Conservation (phyloP, 169 alveolate species). For the Eimeria sp. region DNA sequence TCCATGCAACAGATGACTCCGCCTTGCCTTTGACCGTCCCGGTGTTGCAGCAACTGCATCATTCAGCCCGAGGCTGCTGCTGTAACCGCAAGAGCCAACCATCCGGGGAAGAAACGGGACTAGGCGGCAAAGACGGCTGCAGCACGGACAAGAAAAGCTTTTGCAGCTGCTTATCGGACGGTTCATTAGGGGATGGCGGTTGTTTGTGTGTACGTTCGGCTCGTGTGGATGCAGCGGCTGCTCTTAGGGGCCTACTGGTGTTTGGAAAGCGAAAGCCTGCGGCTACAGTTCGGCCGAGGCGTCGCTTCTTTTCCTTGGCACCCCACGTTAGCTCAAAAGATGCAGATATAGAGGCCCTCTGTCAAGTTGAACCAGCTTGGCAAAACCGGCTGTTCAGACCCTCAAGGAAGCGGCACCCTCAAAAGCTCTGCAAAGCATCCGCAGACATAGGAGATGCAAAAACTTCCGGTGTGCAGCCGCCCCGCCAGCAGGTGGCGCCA, state of each 20-base stretch:
- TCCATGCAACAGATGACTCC: slow-evolving; percentile 38
- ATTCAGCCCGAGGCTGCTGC: slow-evolving; percentile 48
- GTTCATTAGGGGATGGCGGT: background rate
- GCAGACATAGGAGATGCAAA: background rate
- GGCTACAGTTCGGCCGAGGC: slow-evolving; percentile 1
- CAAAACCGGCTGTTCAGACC: slow-evolving; percentile 36
- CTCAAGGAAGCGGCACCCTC: slow-evolving; percentile 50
- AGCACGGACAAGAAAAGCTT: background rate
- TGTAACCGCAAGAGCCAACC: slow-evolving; percentile 25
- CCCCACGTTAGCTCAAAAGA: slow-evolving; percentile 55
- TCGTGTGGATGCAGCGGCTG: slow-evolving; percentile 42
- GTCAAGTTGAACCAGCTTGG: slow-evolving; percentile 61
- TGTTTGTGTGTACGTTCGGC: slow-evolving; percentile 59
- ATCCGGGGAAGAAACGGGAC: background rate
- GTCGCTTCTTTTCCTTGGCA: slow-evolving; percentile 35
- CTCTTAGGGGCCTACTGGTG: slow-evolving; percentile 42
- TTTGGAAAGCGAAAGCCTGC: background rate
- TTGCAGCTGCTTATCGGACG: slow-evolving; percentile 32
- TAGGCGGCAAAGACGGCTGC: background rate
- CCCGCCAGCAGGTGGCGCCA: slow-evolving; percentile 27
- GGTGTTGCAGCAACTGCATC: slow-evolving; percentile 60
- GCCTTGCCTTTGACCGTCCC: slow-evolving; percentile 49
- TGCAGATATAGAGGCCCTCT: slow-evolving; percentile 63
- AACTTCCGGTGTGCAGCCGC: background rate
- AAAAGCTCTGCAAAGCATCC: slow-evolving; percentile 8